Base-by-base conservation (phyloP, 345 rosid species). In the Acer negundo region DNA sequence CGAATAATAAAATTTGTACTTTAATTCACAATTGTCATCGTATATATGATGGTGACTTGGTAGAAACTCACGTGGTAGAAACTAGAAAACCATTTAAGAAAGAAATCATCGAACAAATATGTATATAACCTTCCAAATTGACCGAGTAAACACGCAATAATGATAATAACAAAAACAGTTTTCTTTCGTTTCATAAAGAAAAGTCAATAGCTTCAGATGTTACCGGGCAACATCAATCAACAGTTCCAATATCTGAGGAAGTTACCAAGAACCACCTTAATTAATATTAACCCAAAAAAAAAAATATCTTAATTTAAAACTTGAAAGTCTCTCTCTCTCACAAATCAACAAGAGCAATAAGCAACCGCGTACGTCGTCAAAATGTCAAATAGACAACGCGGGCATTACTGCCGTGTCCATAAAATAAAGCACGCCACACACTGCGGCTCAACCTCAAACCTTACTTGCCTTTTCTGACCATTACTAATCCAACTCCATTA, bases 371-470 rank as follows among this genome's bases (percentile, higher is more conserved):
- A 35, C 38, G 6, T 35, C 6, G 38, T 35, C 38, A 35, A 35
- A 35, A 4, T 0, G 38, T 35, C 38, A 35, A 35, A 35, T 35
- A 35, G 38, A 35, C 38, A 35, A 35, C 38, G 38, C 38, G 38
- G 38, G 38, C 6, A 35, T 35, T 35, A 35, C 6, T 35, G 38
- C 77, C 87, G 87, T 83, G 87, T 85, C 66, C 22, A 47, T 63
- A 70, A 66, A 72, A 77, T 38, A 35, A 35, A 35, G 4, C 38
- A 35, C 38, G 35, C 22, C 6, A 22, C n/a, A 22, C 31, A 35
- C 51, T 15, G 47, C 53, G 75, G 53, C 51, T n/a, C 53, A 2
- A 2, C 35, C 51, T n/a, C 53, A 2, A 2, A 1, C 6, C 20
- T 31, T 19, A 11, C 22, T 31, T 15, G 13, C 47, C 47, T 47